Percentiles rank a stretch among this genome's conserved stretches.
Conservation (phyloP, 805 yeast species). For the Ogataea saltuana region DNA sequence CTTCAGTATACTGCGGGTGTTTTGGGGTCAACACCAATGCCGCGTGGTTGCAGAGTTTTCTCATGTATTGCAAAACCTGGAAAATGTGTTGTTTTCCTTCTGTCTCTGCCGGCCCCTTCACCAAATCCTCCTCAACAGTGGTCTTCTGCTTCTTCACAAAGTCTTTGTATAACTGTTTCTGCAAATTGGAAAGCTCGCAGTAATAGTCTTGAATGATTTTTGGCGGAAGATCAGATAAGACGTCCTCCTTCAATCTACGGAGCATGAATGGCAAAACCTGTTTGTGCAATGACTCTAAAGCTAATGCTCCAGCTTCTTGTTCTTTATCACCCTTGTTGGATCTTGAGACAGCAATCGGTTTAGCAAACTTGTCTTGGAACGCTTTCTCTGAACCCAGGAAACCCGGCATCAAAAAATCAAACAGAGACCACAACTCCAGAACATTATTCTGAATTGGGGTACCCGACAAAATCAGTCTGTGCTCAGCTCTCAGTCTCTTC, state of each 20-base stretch:
- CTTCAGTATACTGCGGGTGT: conserved; percentile 80
- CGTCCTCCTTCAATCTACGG: conserved; percentile 95
- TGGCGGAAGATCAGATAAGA: conserved; percentile 93
- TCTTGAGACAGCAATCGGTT: conserved; percentile 93
- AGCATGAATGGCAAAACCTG: conserved; percentile 96
- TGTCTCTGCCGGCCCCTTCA: conserved; percentile 34
- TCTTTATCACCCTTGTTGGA: conserved; percentile 89
- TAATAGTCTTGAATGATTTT: conserved; percentile 97
- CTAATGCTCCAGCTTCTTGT: conserved; percentile 96
- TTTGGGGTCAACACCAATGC: conserved; percentile 78
- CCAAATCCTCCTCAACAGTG: conserved; percentile 64
- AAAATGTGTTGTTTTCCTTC: conserved; percentile 83
- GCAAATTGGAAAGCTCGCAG: conserved; percentile 91
- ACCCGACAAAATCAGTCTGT: conserved; percentile 88
- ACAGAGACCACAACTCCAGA: conserved; percentile 93
- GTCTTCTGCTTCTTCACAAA: conserved; percentile 84
- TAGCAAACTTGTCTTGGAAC: conserved; percentile 94
- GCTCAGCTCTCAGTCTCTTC: conserved; percentile 79
- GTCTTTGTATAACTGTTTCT: conserved; percentile 82
- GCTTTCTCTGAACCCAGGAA: conserved; percentile 92
- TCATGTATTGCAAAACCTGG: conserved; percentile 96
- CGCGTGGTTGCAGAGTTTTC: conserved; percentile 96
- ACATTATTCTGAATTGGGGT: conserved; percentile 98
- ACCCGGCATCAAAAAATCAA: conserved; percentile 98
- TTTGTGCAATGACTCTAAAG: conserved; percentile 92